Evolutionary conservation across 108 stramenopile species (phyloP).

Genomic region (Nitzschia palea): DNA sequence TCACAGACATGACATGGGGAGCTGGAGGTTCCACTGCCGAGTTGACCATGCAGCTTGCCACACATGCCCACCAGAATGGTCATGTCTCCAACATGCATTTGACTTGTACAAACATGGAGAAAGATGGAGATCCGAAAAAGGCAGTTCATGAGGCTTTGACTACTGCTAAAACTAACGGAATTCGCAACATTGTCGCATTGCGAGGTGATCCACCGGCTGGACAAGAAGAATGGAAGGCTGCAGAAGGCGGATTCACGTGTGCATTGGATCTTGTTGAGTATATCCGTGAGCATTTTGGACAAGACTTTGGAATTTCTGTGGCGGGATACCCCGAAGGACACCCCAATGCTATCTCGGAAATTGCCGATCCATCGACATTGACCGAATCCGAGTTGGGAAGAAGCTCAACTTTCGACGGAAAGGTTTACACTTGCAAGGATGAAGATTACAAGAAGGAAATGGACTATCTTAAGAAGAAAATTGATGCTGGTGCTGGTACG

Average conservation of each 20-base stretch:
- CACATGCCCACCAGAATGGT: slow-evolving; percentile 80
- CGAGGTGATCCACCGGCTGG: slow-evolving; percentile 99
- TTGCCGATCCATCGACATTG: slow-evolving; percentile 76
- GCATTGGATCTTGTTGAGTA: slow-evolving; percentile 97
- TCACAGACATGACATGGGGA: slow-evolving; percentile 99
- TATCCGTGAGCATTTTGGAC: slow-evolving; percentile 90
- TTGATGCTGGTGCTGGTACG: slow-evolving; percentile 93
- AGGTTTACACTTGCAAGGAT: slow-evolving; percentile 89
- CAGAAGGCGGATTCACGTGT: slow-evolving; percentile 95
- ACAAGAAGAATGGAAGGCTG: slow-evolving; percentile 93
- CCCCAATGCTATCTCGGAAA: slow-evolving; percentile 89
- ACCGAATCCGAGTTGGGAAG: slow-evolving; percentile 80
- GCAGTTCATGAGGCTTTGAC: slow-evolving; percentile 86
- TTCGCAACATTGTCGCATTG: slow-evolving; percentile 98
- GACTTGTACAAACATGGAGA: slow-evolving; percentile 99
- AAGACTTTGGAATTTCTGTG: slow-evolving; percentile 91
- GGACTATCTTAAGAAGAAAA: slow-evolving; percentile 95
- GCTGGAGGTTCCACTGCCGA: slow-evolving; percentile 99
- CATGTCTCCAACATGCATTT: slow-evolving; percentile 98
- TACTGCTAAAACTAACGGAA: slow-evolving; percentile 78
- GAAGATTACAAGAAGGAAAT: slow-evolving; percentile 97
- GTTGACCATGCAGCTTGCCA: slow-evolving; percentile 89
- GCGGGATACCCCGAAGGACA: slow-evolving; percentile 99
- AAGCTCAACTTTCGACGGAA: slow-evolving; percentile 75
- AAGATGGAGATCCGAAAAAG: slow-evolving; percentile 74